These are phyloP conservation scores for Penicillium simplicissimum DNA, from an alignment of 495 filamentous ascomycete genomes.

Conservation along the genomic window DNA sequence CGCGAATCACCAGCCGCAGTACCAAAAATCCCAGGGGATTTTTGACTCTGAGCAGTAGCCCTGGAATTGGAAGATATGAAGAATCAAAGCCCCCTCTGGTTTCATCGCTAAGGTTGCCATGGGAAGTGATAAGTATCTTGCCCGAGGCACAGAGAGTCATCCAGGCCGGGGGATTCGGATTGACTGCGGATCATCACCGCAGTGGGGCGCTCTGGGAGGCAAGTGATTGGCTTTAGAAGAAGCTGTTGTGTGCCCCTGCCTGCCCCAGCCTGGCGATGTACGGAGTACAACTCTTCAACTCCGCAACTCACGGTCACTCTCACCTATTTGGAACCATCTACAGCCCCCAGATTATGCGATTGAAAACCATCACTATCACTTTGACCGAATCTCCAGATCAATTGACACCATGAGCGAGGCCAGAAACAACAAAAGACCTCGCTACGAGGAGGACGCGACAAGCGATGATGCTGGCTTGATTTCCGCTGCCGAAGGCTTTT, in stretches of 20 bases:
- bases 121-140: neutral
- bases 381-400: neutral
- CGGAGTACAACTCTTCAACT: neutral
- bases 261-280: neutral
- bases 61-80: no score
- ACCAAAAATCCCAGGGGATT: no score
- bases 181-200: neutral
- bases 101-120: no score
- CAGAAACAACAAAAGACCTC: conserved; percentile 10
- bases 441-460: conserved; percentile 13
- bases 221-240: neutral
- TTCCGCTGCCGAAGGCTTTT: conserved; percentile 27
- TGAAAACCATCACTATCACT: neutral
- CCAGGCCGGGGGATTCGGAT: neutral
- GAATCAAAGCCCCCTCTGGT: no score
- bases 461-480: conserved; percentile 8
- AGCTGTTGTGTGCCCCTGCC: no score
- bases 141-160: neutral
- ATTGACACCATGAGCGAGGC: neutral
- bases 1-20: no score
- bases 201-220: neutral
- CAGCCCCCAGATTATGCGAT: neutral
- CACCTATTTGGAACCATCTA: neutral
- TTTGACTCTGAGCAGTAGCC: no score
- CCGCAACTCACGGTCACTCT: neutral